Base-by-base conservation (phyloP, 805 yeast genomes). In the Schizosaccharomyces osmophilus region DNA sequence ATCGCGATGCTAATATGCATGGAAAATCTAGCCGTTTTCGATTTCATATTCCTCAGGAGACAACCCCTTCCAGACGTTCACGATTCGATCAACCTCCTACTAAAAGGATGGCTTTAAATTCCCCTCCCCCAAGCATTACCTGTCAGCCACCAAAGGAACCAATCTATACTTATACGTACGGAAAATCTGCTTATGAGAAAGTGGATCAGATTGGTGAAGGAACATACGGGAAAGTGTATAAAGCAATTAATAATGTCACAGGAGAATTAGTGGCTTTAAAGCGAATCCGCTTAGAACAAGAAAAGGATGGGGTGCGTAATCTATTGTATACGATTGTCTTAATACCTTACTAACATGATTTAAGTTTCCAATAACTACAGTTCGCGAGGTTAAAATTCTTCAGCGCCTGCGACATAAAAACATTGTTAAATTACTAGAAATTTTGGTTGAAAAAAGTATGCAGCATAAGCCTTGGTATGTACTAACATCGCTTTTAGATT, bases 121-220 rank as follows among this genome's bases (percentile, higher is more conserved):
- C 31, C 1, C 22, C 57, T 22, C 19, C 57, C n/a, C 57, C 57
- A 51, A 29, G 36, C 15, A 22, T 29, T 51, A 22, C 36, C 15
- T 17, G 31, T 51, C 15, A 11, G 22, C 51, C 51, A 19, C 51
- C 59, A 22, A 22, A 22, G 17, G 59, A 19, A 22, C 59, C 41
- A 13, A 57, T 41, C 22, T 29, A 22, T 36, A 36, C 60, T 22
- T 41, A 22, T 57, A 13, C 42, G 9, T 22, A 41, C 5, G 29
- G 45, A 59, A 24, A 45, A 63, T 76, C 77, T 13, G 69, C 79
- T 1, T 87, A 84, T 70, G 83, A 83, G 65, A 75, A 89, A 62
- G 80, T 86, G 0, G 77, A 80, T 51, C 97, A 93, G 69, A 97
- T 93, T 4, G 98, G 98, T n/a, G 97, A 93, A 72, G 98, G 98